Evolutionary conservation across 1,284 basidiomycete genomes (phyloP).

Genomic region (Cystobasidium sp.): DNA sequence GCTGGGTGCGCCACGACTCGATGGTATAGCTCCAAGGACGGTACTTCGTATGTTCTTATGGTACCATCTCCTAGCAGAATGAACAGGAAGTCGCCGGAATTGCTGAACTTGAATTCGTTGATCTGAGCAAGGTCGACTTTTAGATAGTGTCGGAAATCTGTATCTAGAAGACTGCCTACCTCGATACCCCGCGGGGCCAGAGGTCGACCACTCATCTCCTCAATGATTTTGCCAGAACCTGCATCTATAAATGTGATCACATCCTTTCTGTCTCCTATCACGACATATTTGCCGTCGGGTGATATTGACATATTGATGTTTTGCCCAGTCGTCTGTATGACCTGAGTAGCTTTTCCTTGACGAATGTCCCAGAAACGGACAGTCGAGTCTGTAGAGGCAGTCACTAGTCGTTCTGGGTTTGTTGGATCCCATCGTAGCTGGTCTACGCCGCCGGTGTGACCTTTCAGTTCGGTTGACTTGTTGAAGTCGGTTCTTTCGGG

Average conservation of each 20-base stretch:
- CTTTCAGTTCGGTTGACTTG: slow-evolving; percentile 43
- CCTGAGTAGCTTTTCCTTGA: slow-evolving; percentile 42
- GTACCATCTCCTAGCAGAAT: slow-evolving; percentile 35
- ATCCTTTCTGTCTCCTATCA: slow-evolving; percentile 37
- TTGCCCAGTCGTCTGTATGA: slow-evolving; percentile 28
- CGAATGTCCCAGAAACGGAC: slow-evolving; percentile 46
- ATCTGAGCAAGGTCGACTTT: slow-evolving; percentile 3
- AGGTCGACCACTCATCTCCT: slow-evolving; percentile 34
- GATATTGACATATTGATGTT: slow-evolving; percentile 43
- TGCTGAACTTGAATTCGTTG: slow-evolving; percentile 46
- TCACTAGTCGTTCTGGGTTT: slow-evolving; percentile 42
- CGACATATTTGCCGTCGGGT: slow-evolving; percentile 41
- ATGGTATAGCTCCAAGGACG: slow-evolving; percentile 34
- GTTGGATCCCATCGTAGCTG: slow-evolving; percentile 43
- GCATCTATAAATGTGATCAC: slow-evolving; percentile 42
- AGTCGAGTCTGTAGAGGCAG: slow-evolving; percentile 41
- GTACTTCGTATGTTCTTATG: slow-evolving; percentile 29
- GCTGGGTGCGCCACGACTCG: slow-evolving; percentile 43
- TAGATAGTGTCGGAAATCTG: background rate
- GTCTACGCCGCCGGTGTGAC: slow-evolving; percentile 41
- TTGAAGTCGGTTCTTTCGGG: slow-evolving; percentile 39
- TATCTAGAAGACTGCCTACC: background rate
- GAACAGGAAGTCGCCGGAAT: slow-evolving; percentile 43
- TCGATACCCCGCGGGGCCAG: slow-evolving; percentile 25
- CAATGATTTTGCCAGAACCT: slow-evolving; percentile 28